Evolutionary conservation across 1,139 yeast species (phyloP).

Genomic region (Fermentozyma sake): DNA sequence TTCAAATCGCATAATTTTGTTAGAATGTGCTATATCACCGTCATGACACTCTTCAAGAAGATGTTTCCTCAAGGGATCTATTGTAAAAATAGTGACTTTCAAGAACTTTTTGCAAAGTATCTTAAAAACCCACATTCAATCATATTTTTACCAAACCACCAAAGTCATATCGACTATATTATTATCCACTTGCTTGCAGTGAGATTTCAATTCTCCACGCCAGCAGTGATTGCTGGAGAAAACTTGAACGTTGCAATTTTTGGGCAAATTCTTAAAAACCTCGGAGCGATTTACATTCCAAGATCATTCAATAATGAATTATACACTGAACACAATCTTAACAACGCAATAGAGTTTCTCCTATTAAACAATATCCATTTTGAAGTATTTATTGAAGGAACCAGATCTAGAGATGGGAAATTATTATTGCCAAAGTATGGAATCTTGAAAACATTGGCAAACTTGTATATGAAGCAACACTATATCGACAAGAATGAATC

Average conservation of each 20-base stretch:
- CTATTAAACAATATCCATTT: conserved; percentile 49
- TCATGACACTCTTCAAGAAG: conserved; percentile 28
- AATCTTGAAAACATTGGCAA: conserved; percentile 47
- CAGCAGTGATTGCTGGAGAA: conserved; percentile 66
- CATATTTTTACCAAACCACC: conserved; percentile 49
- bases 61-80: conserved; percentile 46
- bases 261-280: conserved; percentile 41
- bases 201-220: conserved; percentile 53
- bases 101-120: conserved; percentile 27
- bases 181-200: conserved; percentile 55
- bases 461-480: conserved; percentile 42
- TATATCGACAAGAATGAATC: conserved; percentile 40
- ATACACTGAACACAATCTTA: conserved; percentile 54
- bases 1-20: conserved; percentile 24
- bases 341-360: conserved; percentile 50
- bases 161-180: conserved; percentile 63
- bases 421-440: conserved; percentile 63
- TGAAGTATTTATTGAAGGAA: conserved; percentile 66
- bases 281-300: conserved; percentile 48
- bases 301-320: conserved; percentile 47
- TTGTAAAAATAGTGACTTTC: conserved; percentile 33
- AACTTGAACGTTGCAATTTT: conserved; percentile 61
- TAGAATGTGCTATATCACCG: conserved; percentile 36
- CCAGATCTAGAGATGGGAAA: conserved; percentile 65
- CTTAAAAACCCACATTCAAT: conserved; percentile 42